Base-by-base conservation (phyloP, 1,139 yeast species). In the Yamadazyma conglobata region DNA sequence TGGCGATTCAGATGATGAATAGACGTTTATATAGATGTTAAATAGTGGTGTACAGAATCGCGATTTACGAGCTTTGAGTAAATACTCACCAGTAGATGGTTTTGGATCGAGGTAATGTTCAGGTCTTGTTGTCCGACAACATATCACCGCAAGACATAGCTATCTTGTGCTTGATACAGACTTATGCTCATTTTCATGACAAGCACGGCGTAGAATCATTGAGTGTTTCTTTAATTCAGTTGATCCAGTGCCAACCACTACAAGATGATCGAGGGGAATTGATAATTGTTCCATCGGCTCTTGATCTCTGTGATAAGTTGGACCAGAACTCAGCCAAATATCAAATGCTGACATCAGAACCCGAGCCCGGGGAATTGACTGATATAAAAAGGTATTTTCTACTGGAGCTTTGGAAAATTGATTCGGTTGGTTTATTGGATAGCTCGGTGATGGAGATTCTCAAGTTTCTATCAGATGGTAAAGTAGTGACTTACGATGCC, bases 391-490 rank as follows among this genome's bases (percentile, higher is more conserved):
- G 28, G 19, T 24, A 31, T 18, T 33, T 49, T 27, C 30, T 46
- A 22, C 31, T 35, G 15, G 32, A 31, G 34, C 34, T 63, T 13
- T 65, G 72, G 71, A 35, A 35, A 10, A 51, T 67, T 22, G 44
- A 51, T 13, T 52, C 64, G 3, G 61, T 61, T n/a, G 70, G 65
- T 27, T 50, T 48, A n/a, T 40, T 66, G 26, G 64, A 61, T 40
- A 30, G 28, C 12, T 31, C 38, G 15, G 42, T 49, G 2, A 30
- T 37, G 28, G 38, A 38, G 23, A 37, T 38, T 24, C 32, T 33
- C 23, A 33, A 32, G 15, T 31, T 28, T 4, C 27, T 36, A 8
- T 17, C 30, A 4, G 35, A 32, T 8, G 25, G 15, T 10, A 19
- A 29, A 9, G 24, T 19, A 17, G 44, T 37, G 9, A 24, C 25